Evolutionary conservation across 495 filamentous ascomycete species (phyloP).

Genomic region (Lasiosphaeria hispida): DNA sequence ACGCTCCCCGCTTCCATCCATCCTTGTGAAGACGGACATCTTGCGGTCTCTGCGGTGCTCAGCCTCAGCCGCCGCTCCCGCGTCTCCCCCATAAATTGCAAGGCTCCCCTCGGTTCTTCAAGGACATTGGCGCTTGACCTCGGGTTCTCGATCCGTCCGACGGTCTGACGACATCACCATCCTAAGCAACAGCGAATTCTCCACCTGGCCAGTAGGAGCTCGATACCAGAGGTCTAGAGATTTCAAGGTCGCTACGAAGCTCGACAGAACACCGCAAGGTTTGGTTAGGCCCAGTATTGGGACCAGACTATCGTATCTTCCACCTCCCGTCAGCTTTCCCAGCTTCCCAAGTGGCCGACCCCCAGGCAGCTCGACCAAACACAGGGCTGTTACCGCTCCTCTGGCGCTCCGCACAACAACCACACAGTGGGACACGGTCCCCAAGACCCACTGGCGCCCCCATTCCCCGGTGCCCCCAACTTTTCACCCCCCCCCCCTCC

Average conservation of each 20-base stretch:
- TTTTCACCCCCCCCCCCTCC: constrained; percentile 9
- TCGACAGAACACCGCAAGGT: not conserved
- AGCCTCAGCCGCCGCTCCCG: constrained; percentile 23
- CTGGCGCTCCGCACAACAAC: not conserved
- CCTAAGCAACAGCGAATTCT: too few species aligned
- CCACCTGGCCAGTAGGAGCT: too few species aligned
- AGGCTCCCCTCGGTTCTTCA: too few species aligned
- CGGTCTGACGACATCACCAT: too few species aligned
- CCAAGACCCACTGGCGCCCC: constrained; percentile 4
- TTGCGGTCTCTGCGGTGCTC: constrained; percentile 3
- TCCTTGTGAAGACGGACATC: not conserved
- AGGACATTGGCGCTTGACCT: too few species aligned
- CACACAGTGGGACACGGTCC: not conserved
- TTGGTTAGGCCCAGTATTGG: constrained; percentile 4
- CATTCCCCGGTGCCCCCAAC: constrained; percentile 11
- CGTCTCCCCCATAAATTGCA: not conserved
- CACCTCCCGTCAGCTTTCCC: not conserved
- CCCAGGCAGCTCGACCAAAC: constrained; percentile 4
- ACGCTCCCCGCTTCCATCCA: not conserved
- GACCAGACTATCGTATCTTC: not conserved
- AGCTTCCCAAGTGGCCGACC: constrained; percentile 1
- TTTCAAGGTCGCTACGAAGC: not conserved
- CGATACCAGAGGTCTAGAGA: too few species aligned
- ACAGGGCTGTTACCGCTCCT: constrained; percentile 15
- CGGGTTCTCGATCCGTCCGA: too few species aligned